Evolutionary conservation across 345 rosid genomes (phyloP), one percentile per base, ranked within the genome.

Genomic region (Syzygium oleosum): DNA sequence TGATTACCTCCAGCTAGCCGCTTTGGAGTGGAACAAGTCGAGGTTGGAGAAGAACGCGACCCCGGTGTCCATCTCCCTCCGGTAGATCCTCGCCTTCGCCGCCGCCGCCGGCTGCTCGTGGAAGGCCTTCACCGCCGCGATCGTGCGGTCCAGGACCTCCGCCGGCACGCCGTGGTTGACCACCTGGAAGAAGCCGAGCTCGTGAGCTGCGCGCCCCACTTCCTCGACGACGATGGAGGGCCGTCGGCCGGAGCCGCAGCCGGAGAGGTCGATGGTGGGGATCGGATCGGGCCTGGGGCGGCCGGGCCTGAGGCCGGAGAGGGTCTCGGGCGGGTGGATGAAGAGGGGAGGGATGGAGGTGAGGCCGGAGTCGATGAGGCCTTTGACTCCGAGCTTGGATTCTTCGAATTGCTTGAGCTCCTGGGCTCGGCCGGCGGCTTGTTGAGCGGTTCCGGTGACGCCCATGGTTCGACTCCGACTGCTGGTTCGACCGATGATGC

Each of bases 1-100:
- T 21, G 19, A 13, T 16, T 84, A 91, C 93, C 95, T 94, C 94
- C 94, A 93, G 88, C 93, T 91, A 11, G 96, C 94, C 19, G 94
- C 95, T 79, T 90, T 93, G 16, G 94, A 89, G 17, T 78, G 90
- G 51, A 89, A 92, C 91, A 92, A 86, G 56, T 94, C 92, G 5
- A 93, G 27, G 78, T 91, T 92, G 77, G 93, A 93, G 43, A 92
- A 55, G 90, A 93, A 92, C 7, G 77, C n/a, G 3, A 91, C 92
- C 0, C 92, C 91, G 3, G 85, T 7, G 8, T 23, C 88, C 19
- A 0, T 1, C 29, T 87, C 87, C 88, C 94, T 88, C 3, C 86
- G 51, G 38, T 94, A 91, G 14, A 92, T 23, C 87, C 21, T 65
- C 19, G 91, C 90, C 92, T 94, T 93, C 27, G 23, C 85, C 87